Evolutionary conservation across 768 basidiomycete species (phyloP).

Genomic region (Rhizopogon vulgaris): DNA sequence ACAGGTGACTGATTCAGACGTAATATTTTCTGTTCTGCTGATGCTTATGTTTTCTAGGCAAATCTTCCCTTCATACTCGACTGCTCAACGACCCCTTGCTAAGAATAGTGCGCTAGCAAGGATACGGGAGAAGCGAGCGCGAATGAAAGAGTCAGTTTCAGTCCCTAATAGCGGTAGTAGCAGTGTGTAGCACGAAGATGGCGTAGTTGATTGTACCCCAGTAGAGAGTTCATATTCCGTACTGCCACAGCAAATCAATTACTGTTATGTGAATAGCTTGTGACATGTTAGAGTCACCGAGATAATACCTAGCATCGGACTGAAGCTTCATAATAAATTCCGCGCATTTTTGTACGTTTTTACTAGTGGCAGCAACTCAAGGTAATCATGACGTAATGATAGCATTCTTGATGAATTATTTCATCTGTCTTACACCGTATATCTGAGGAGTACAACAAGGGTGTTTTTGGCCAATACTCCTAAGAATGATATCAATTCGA

Average conservation of each 20-base stretch:
- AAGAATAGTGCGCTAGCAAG: slow-evolving; percentile 4
- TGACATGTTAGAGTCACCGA: not conserved
- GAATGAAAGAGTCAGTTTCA: not conserved
- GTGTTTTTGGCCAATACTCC: no score
- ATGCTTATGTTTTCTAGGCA: slow-evolving; percentile 1
- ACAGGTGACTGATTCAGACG: slow-evolving; percentile 5
- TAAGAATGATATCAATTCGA: no score
- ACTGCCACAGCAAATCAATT: not conserved
- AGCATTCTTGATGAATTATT: not conserved
- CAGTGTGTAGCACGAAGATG: not conserved
- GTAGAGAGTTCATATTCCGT: not conserved
- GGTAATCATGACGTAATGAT: not conserved
- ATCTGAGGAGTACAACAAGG: no score
- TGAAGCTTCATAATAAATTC: not conserved
- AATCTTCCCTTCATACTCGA: slow-evolving; percentile 2
- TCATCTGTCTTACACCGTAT: not conserved
- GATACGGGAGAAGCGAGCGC: not conserved
- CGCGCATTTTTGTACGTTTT: not conserved
- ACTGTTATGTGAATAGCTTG: no score
- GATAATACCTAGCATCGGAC: not conserved
- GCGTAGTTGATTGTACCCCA: not conserved
- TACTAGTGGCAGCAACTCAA: not conserved
- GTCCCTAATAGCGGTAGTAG: not conserved
- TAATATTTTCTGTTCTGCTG: not conserved
- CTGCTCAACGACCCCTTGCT: not conserved